A percentile compares a stretch with the other conserved stretches of the same genome.
These are phyloP conservation scores for Claviceps sp. DNA, from an alignment of 2,329 filamentous ascomycete species.

Conservation along the genomic window DNA sequence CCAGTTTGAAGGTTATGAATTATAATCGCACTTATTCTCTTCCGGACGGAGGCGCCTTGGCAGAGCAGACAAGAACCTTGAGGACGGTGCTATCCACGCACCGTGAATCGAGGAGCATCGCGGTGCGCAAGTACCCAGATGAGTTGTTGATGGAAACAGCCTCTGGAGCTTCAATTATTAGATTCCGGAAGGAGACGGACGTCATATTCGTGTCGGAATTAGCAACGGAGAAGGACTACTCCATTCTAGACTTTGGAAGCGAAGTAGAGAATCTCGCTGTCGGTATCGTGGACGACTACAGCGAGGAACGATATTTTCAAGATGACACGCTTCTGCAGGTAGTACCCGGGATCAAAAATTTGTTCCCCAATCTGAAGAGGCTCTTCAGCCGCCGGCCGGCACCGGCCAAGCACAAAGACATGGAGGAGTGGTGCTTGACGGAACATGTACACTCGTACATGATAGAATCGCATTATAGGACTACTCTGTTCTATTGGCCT, in stretches of 20 bases:
- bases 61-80: conserved; percentile 15
- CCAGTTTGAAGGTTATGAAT: neutral
- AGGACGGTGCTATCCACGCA: conserved; percentile 21
- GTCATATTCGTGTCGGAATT: conserved; percentile 15
- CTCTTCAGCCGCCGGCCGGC: conserved; percentile 12
- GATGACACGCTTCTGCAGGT: conserved; percentile 2
- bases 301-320: neutral
- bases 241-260: conserved; percentile 15
- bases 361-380: conserved; percentile 14
- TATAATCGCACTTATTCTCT: conserved; percentile 8
- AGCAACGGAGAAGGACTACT: neutral
- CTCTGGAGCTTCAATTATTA: conserved; percentile 11
- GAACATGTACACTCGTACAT: conserved; percentile 16
- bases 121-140: conserved; percentile 18
- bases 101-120: conserved; percentile 22
- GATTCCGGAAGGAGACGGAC: conserved; percentile 19
- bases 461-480: conserved; percentile 4
- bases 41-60: conserved; percentile 12
- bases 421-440: conserved; percentile 19
- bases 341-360: neutral
- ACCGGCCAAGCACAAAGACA: neutral
- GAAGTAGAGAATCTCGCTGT: conserved; percentile 18
- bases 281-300: conserved; percentile 1
- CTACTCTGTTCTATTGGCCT: too few relatives aligned
- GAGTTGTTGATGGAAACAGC: conserved; percentile 15